Conservation (phyloP, 805 yeast genomes). For the Wickerhamomyces tratensis region DNA sequence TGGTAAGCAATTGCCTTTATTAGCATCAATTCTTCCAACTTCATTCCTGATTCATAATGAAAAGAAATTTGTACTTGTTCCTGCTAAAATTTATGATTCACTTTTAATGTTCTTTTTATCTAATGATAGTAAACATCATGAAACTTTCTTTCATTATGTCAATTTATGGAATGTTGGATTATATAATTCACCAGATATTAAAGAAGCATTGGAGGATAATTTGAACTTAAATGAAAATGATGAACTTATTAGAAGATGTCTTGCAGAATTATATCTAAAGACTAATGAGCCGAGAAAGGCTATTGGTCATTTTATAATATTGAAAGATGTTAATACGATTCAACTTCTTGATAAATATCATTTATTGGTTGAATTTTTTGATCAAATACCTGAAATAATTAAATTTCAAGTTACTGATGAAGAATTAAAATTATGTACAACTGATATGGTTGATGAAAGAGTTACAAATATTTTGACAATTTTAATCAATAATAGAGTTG, state of each 20-base stretch:
- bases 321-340: constrained; percentile 46
- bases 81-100: constrained; percentile 31
- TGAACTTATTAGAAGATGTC: constrained; percentile 27
- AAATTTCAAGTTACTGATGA: constrained; percentile 28
- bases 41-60: constrained; percentile 14
- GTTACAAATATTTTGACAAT: constrained; percentile 39
- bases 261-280: constrained; percentile 46
- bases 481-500: constrained; percentile 56
- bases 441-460: constrained; percentile 27
- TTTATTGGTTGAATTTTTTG: constrained; percentile 39
- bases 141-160: constrained; percentile 30
- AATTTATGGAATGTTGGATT: constrained; percentile 47
- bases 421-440: constrained; percentile 30
- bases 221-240: constrained; percentile 24
- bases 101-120: constrained; percentile 38
- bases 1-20: constrained; percentile 30
- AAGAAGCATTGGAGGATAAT: constrained; percentile 30
- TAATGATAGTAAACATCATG: constrained; percentile 15
- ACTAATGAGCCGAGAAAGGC: constrained; percentile 54
- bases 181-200: constrained; percentile 35
- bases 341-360: constrained; percentile 55
- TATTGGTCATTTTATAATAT: constrained; percentile 47
- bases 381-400: constrained; percentile 42
- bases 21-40: constrained; percentile 51
- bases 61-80: constrained; percentile 18